Evolutionary conservation across 371 early-diverging fungal genomes (phyloP).

Genomic region (Mucor lusitanicus): DNA sequence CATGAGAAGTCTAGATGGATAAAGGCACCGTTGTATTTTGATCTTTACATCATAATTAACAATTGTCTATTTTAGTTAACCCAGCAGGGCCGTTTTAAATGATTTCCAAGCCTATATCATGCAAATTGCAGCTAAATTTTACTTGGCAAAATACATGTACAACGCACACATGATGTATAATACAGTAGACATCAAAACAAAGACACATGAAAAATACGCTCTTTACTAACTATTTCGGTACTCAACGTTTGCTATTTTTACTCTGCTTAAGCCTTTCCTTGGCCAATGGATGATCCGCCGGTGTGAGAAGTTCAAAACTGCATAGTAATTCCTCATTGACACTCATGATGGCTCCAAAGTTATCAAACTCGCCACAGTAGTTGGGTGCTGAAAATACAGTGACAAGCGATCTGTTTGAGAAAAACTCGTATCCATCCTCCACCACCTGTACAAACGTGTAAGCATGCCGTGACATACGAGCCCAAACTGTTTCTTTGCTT

Average conservation of each 20-base stretch:
- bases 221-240: neutral
- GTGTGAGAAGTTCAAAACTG: slow-evolving; percentile 72
- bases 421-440: slow-evolving; percentile 99
- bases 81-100: neutral
- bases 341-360: slow-evolving; percentile 96
- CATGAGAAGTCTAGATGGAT: neutral
- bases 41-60: neutral
- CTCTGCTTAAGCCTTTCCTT: slow-evolving; percentile 27
- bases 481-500: neutral
- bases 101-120: neutral
- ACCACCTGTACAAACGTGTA: slow-evolving; percentile 79
- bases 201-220: neutral
- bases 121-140: neutral
- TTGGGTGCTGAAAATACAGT: slow-evolving; percentile 99
- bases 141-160: neutral
- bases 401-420: slow-evolving; percentile 92
- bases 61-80: neutral
- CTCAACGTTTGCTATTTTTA: slow-evolving; percentile 11
- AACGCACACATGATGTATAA: neutral
- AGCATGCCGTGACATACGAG: neutral
- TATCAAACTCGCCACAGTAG: slow-evolving; percentile 99
- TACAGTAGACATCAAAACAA: neutral
- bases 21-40: neutral
- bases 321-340: slow-evolving; percentile 94
- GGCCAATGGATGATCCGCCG: slow-evolving; percentile 43